Base-by-base conservation (phyloP, 768 basidiomycete genomes). In the Neoboletus magnificus region DNA sequence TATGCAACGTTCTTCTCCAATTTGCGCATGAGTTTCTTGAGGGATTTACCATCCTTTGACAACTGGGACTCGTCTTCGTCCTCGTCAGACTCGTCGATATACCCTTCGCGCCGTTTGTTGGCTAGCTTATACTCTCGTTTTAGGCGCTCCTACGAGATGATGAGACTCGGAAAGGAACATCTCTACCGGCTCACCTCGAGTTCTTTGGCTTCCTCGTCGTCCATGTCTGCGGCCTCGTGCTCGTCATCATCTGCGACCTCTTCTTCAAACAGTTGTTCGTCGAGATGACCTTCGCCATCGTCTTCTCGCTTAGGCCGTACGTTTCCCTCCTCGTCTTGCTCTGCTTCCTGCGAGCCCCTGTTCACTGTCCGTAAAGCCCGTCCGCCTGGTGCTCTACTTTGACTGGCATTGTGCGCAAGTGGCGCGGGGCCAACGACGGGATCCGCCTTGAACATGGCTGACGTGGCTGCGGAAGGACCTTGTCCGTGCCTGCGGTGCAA, bases 191-290 rank as follows among this genome's bases (percentile, higher is more conserved):
- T 35, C 45, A 87, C 91, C 80, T 91, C 88, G 12, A 86, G 76
- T 66, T 91, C 89, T 67, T 89, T 93, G 32, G 86, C 83, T 66
- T 93, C 92, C 61, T 93, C 89, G 52, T 93, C 92, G 40, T 91
- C 83, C 52, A 83, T 81, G 52, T 89, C 87, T 13, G 83, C 79
- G 16, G 80, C 80, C 71, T 84, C 80, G 63, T 83, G 84, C 64
- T 93, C 92, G 33, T 94, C 92, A 56, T 94, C 92, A 63, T 94
- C 92, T 3, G 89, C 88, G 64, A 92, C 87, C 18, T 89, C 87
- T 63, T 87, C 89, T 63, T 93, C 91, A 60, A 82, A 93, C 8
- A 86, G 78, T 52, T 89, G 79, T 68, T 94, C 92, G 64, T 94
- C 92, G 56, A 89, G 65, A 64, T 89, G 89, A 7, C 89, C 91